A percentile compares a stretch with the other conserved stretches of the same genome.
Conservation (phyloP, 768 basidiomycete species). For the Fistulinella prunicolor region DNA sequence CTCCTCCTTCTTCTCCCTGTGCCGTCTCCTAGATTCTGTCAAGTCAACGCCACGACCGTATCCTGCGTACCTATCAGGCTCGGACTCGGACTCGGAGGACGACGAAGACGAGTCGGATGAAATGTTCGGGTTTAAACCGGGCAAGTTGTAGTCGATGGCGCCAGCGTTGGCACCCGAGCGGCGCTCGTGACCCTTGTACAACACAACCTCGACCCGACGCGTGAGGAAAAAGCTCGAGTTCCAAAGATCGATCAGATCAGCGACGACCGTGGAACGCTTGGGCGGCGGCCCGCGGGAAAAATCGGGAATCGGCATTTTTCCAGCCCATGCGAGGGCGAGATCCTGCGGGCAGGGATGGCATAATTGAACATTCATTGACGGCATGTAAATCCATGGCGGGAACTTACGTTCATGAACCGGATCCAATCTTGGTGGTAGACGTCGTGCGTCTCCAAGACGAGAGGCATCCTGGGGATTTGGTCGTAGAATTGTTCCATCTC, state of each 20-base stretch:
- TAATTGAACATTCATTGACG: neutral
- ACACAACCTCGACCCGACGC: conserved; percentile 73
- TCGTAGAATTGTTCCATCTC: conserved; percentile 76
- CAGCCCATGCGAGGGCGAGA: conserved; percentile 70
- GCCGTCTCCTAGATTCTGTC: conserved; percentile 49
- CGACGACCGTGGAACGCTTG: conserved; percentile 56
- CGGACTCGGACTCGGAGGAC: conserved; percentile 43
- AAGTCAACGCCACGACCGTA: conserved; percentile 49
- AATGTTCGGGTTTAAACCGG: conserved; percentile 43
- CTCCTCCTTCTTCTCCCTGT: conserved; percentile 56
- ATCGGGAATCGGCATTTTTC: conserved; percentile 65
- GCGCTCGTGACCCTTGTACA: conserved; percentile 79
- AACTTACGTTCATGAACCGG: conserved; percentile 64
- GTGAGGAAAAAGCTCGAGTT: conserved; percentile 71
- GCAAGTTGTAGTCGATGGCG: conserved; percentile 50
- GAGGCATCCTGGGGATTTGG: conserved; percentile 67
- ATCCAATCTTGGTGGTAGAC: conserved; percentile 79
- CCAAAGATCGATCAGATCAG: conserved; percentile 79
- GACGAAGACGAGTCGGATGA: conserved; percentile 38
- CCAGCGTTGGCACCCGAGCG: conserved; percentile 66
- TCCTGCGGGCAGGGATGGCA: conserved; percentile 44
- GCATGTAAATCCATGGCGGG: neutral
- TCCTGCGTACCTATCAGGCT: conserved; percentile 39
- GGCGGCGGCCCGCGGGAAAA: conserved; percentile 47
- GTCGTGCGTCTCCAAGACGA: conserved; percentile 70